These are phyloP conservation scores for Podaxis pistillaris DNA, from an alignment of 768 basidiomycete species.

Conservation along the genomic window DNA sequence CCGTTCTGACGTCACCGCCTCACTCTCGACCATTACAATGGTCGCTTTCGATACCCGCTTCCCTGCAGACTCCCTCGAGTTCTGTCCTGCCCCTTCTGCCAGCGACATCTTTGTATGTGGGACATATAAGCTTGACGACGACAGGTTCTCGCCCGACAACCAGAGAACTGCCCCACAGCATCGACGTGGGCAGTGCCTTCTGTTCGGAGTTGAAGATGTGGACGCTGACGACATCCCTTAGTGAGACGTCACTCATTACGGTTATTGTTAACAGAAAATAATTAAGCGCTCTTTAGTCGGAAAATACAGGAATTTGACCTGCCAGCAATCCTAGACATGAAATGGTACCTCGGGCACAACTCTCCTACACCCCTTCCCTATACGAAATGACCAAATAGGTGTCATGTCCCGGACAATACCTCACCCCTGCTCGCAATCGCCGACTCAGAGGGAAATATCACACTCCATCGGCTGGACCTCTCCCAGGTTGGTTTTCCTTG, in stretches of 20 bases:
- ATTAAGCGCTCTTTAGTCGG: slow-evolving; percentile 32
- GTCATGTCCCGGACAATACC: slow-evolving; percentile 43
- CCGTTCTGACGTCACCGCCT: slow-evolving; percentile 8
- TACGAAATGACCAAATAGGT: slow-evolving; percentile 40
- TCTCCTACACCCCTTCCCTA: background rate
- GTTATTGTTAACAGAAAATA: background rate
- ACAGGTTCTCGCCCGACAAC: slow-evolving; percentile 15
- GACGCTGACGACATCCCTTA: slow-evolving; percentile 25
- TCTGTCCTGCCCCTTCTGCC: slow-evolving; percentile 68
- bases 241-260: slow-evolving; percentile 29
- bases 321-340: slow-evolving; percentile 89
- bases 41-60: slow-evolving; percentile 59
- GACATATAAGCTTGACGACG: slow-evolving; percentile 78
- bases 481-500: slow-evolving; percentile 35
- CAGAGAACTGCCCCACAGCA: slow-evolving; percentile 20
- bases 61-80: slow-evolving; percentile 90
- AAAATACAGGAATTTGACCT: slow-evolving; percentile 68
- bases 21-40: slow-evolving; percentile 1
- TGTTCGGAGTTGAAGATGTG: slow-evolving; percentile 48
- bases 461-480: slow-evolving; percentile 55
- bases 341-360: slow-evolving; percentile 63
- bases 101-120: slow-evolving; percentile 79
- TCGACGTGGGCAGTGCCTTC: slow-evolving; percentile 71
- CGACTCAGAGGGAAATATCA: slow-evolving; percentile 81
- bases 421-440: slow-evolving; percentile 67